A percentile compares a stretch with the other conserved stretches of the same genome.
These are phyloP conservation scores for Discostella pseudostelligera DNA, from an alignment of 108 stramenopile species.

Conservation along the genomic window DNA sequence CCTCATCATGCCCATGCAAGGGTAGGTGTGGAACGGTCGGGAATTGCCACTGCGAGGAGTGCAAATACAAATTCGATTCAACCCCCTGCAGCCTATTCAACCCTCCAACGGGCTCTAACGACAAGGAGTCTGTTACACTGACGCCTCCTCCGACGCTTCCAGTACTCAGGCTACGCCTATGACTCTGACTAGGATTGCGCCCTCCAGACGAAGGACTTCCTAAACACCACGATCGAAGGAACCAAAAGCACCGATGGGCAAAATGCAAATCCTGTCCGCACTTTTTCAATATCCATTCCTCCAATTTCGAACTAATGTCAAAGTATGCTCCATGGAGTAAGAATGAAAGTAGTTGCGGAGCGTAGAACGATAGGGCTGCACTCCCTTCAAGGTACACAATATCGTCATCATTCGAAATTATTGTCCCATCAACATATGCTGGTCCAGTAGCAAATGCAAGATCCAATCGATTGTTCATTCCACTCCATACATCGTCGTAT, in stretches of 20 bases:
- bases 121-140: constrained; percentile 18
- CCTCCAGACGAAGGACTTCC: constrained; percentile 15
- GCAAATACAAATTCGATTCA: constrained; percentile 40
- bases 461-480: constrained; percentile 57
- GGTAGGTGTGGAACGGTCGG: constrained; percentile 16
- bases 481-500: constrained; percentile 70
- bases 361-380: constrained; percentile 66
- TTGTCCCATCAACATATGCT: constrained; percentile 7
- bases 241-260: constrained; percentile 89
- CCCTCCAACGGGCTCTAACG: constrained; percentile 12
- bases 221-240: constrained; percentile 82
- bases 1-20: not conserved
- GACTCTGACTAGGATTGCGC: constrained; percentile 14
- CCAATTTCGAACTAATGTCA: constrained; percentile 58
- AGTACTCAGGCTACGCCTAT: constrained; percentile 13
- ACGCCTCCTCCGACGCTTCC: constrained; percentile 6
- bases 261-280: constrained; percentile 72
- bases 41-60: constrained; percentile 16
- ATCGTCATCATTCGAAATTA: constrained; percentile 3
- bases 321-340: constrained; percentile 84
- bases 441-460: constrained; percentile 57
- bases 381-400: constrained; percentile 37
- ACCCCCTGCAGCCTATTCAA: constrained; percentile 31
- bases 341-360: constrained; percentile 84
- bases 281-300: constrained; percentile 79